A percentile compares a stretch with the other conserved stretches of the same genome.
Conservation (phyloP, 2,329 filamentous ascomycete genomes). For the Akanthomyces lecanii region DNA sequence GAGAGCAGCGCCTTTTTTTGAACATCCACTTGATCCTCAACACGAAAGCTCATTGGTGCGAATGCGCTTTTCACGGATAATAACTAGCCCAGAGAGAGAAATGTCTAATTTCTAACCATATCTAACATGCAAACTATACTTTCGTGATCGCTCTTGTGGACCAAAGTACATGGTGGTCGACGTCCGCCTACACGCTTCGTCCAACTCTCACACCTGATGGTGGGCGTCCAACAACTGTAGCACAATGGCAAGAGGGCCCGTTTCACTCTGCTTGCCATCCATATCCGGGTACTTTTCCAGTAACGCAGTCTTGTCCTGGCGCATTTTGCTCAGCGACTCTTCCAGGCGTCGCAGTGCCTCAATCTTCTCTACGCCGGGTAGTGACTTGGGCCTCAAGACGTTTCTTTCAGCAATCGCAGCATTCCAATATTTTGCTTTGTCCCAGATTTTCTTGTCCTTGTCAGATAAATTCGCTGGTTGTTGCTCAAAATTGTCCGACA, state of each 20-base stretch:
- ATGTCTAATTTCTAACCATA: too few species aligned
- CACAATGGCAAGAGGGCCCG: background rate
- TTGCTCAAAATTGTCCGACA: background rate
- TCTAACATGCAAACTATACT: too few species aligned
- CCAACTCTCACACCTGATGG: background rate
- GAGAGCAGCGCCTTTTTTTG: too few species aligned
- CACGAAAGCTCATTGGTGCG: too few species aligned
- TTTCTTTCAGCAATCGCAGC: background rate
- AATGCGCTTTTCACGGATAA: too few species aligned
- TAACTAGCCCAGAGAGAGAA: too few species aligned
- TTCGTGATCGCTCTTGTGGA: too few species aligned
- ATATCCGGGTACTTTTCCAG: background rate
- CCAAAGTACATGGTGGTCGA: too few species aligned
- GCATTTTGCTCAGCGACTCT: background rate
- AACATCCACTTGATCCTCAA: too few species aligned
- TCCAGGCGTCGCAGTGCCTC: background rate
- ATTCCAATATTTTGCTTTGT: slow-evolving; percentile 6
- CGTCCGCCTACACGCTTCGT: too few species aligned
- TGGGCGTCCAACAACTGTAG: background rate
- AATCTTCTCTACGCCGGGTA: slow-evolving; percentile 1
- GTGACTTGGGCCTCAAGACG: background rate
- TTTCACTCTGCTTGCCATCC: background rate
- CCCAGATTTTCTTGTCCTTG: background rate
- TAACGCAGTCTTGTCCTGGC: background rate
- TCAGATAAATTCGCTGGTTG: background rate